These are phyloP conservation scores for Carex myosuroides DNA, from an alignment of 176 grass and related monocot genomes.

Conservation along the genomic window DNA sequence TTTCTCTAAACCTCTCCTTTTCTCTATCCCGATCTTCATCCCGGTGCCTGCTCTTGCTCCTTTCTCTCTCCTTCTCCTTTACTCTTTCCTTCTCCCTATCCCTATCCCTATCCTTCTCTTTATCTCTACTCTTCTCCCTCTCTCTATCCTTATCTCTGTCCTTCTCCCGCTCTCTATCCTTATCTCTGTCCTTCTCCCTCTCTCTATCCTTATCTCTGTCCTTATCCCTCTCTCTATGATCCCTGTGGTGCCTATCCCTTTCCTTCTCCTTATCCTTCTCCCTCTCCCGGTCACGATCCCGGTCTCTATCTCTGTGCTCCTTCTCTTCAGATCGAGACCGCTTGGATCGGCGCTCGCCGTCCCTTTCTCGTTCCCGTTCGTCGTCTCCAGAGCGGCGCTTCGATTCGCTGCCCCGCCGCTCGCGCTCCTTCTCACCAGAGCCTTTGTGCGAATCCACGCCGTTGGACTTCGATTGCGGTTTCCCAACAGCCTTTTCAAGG, in stretches of 20 bases:
- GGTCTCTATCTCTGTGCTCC: conserved; percentile 38
- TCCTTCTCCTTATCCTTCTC: conserved; percentile 48
- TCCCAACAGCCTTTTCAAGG: conserved; percentile 88
- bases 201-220: conserved; percentile 34
- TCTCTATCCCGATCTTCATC: conserved; percentile 31
- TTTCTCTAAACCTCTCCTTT: conserved; percentile 32
- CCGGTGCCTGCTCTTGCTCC: conserved; percentile 62
- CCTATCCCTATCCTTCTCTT: conserved; percentile 43
- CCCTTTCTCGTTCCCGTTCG: conserved; percentile 33
- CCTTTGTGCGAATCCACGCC: conserved; percentile 26
- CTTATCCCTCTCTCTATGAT: conserved; percentile 28
- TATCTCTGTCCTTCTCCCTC: conserved; percentile 31
- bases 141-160: conserved; percentile 21
- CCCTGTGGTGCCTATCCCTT: conserved; percentile 22
- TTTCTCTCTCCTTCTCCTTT: conserved; percentile 40
- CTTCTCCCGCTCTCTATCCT: conserved; percentile 27
- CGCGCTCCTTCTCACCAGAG: conserved; percentile 46
- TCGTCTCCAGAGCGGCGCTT: conserved; percentile 51
- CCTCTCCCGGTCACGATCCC: conserved; percentile 40
- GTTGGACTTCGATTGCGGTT: conserved; percentile 31
- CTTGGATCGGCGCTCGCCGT: conserved; percentile 52
- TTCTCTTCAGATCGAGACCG: conserved; percentile 54
- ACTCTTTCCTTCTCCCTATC: conserved; percentile 55
- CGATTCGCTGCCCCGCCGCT: conserved; percentile 34
- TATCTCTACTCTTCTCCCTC: conserved; percentile 34